These are phyloP conservation scores for Trichoderma sp. DNA, from an alignment of 2,329 filamentous ascomycete species.

Conservation along the genomic window DNA sequence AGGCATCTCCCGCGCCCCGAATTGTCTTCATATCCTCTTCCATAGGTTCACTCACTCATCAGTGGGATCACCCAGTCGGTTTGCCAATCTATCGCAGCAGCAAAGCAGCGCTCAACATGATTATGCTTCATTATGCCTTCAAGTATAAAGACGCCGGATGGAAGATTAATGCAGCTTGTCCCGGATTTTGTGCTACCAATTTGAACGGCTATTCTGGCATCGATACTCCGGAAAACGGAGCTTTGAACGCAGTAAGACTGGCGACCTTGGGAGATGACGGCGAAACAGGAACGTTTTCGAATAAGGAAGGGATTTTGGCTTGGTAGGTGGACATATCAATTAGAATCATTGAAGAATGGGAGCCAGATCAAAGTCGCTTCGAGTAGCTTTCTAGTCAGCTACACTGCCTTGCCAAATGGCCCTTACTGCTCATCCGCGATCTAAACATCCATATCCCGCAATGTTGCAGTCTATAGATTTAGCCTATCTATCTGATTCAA, in stretches of 20 bases:
- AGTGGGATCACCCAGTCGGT: background rate
- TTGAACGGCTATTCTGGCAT: background rate
- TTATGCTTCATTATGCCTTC: background rate
- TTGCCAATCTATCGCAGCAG: background rate
- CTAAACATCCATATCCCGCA: too few relatives aligned
- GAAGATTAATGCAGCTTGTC: background rate
- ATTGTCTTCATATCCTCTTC: background rate
- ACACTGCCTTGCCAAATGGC: too few relatives aligned
- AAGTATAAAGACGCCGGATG: background rate
- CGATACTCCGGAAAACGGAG: background rate
- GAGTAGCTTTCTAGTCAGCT: too few relatives aligned
- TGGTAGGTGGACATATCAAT: background rate
- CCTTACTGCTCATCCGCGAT: too few relatives aligned
- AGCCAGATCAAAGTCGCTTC: background rate
- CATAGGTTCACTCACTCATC: background rate
- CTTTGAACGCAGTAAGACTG: background rate
- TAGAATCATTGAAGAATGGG: background rate
- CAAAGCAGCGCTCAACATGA: background rate
- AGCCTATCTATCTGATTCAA: too few relatives aligned
- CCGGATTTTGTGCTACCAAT: background rate
- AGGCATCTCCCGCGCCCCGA: background rate
- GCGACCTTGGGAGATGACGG: background rate
- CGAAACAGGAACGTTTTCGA: background rate
- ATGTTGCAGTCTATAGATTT: too few relatives aligned
- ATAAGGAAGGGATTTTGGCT: background rate